Evolutionary conservation across 805 yeast genomes (phyloP).

Genomic region (Pichia scutulata): DNA sequence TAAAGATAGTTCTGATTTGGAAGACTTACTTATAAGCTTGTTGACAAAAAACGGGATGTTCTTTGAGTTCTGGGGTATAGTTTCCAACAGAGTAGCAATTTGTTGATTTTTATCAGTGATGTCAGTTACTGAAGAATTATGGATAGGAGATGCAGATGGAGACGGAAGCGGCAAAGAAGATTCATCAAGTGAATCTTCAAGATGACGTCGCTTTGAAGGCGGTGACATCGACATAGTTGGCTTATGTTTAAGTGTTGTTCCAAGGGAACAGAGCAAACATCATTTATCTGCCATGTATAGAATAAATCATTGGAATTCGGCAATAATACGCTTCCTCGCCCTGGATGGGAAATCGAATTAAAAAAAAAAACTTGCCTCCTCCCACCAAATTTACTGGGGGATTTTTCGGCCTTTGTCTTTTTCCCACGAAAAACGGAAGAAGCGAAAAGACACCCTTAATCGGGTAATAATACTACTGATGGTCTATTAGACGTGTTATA

Average conservation of each 20-base stretch:
- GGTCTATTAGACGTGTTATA: no score
- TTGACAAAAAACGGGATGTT: not conserved
- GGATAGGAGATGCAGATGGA: not conserved
- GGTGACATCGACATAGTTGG: not conserved
- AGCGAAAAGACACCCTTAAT: no score
- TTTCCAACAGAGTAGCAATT: not conserved
- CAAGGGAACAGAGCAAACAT: no score
- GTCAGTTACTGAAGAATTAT: not conserved
- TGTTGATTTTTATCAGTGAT: not conserved
- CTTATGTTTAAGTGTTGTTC: no score
- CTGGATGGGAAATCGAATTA: not conserved
- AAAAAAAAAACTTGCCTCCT: no score
- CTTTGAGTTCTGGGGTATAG: not conserved
- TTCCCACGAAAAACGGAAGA: no score
- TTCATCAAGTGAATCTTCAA: not conserved
- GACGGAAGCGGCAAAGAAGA: not conserved
- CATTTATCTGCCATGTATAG: no score
- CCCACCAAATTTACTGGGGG: no score
- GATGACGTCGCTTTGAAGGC: not conserved
- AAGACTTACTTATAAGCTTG: not conserved
- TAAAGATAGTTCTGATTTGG: not conserved
- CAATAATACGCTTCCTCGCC: no score
- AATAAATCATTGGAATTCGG: no score
- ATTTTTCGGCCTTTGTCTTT: no score
- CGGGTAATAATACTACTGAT: no score